Percentiles rank a stretch among this genome's conserved stretches.
Conservation (phyloP, 83 land plant genomes). For the Picea mariana region DNA sequence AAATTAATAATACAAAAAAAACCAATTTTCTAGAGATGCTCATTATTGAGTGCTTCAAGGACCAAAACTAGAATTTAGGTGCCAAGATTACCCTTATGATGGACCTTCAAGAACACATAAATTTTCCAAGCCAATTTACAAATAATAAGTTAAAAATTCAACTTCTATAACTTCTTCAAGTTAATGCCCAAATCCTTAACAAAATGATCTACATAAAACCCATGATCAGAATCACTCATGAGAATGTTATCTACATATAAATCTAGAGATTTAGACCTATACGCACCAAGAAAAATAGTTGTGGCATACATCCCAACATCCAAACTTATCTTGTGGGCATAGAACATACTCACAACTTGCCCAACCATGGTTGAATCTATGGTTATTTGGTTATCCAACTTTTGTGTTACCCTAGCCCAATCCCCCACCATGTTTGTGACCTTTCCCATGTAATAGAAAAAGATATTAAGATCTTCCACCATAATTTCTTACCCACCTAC, state of each 20-base stretch:
- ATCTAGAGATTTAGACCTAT: constrained; percentile 87
- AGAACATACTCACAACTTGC: constrained; percentile 86
- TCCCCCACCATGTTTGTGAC: no score
- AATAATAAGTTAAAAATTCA: no score
- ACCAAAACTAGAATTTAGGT: constrained; percentile 83
- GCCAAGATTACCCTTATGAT: constrained; percentile 69
- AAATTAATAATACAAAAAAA: neutral
- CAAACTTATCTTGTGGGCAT: constrained; percentile 78
- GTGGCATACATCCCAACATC: constrained; percentile 45
- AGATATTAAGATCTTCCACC: no score
- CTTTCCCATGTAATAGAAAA: no score
- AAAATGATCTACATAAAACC: constrained; percentile 77
- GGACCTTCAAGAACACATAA: constrained; percentile 59
- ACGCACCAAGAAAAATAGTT: constrained; percentile 74
- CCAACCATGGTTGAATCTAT: no score
- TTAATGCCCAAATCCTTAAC: constrained; percentile 54
- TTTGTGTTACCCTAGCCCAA: no score
- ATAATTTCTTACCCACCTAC: no score
- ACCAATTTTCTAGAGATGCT: constrained; percentile 17
- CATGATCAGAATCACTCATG: constrained; percentile 85
- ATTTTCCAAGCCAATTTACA: constrained; percentile 71
- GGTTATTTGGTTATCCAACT: no score
- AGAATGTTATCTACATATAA: constrained; percentile 76
- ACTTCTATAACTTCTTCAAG: no score
- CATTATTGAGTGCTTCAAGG: constrained; percentile 84